These are phyloP conservation scores for Tremellales sp. DNA, from an alignment of 1,284 basidiomycete genomes.

Conservation along the genomic window DNA sequence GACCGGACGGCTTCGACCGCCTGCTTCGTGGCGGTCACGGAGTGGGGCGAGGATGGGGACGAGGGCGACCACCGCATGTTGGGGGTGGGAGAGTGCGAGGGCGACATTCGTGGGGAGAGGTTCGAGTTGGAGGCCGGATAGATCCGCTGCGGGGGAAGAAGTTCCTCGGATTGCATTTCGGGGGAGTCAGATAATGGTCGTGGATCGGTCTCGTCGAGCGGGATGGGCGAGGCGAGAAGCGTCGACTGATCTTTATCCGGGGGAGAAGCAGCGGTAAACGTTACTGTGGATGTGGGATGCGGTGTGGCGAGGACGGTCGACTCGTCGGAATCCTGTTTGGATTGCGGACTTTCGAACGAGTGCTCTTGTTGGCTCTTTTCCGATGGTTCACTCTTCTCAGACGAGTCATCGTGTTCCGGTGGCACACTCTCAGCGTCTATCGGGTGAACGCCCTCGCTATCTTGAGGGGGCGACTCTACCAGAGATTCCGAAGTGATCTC, in stretches of 20 bases:
- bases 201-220: constrained; percentile 11
- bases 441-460: too few relatives aligned
- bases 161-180: neutral
- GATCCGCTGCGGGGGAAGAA: constrained; percentile 1
- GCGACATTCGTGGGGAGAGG: constrained; percentile 12
- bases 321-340: constrained; percentile 11
- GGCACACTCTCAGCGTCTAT: too few relatives aligned
- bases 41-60: constrained; percentile 34
- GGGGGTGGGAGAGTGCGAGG: constrained; percentile 5
- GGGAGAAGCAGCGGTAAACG: constrained; percentile 9
- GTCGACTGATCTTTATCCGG: constrained; percentile 2
- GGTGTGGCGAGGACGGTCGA: constrained; percentile 14
- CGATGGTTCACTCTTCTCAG: too few relatives aligned
- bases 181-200: neutral
- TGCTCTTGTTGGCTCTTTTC: too few relatives aligned
- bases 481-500: too few relatives aligned
- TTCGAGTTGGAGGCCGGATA: constrained; percentile 6
- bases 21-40: constrained; percentile 27
- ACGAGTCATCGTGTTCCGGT: too few relatives aligned
- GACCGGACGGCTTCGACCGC: constrained; percentile 28
- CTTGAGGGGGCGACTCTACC: too few relatives aligned
- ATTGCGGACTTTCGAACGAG: neutral
- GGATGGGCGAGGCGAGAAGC: constrained; percentile 13
- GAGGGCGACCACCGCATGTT: constrained; percentile 21
- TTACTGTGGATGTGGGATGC: constrained; percentile 9